Percentiles rank a stretch among this genome's conserved stretches.
Evolutionary conservation across 768 basidiomycete genomes (phyloP).

Genomic region (Leccinum rimulosum): DNA sequence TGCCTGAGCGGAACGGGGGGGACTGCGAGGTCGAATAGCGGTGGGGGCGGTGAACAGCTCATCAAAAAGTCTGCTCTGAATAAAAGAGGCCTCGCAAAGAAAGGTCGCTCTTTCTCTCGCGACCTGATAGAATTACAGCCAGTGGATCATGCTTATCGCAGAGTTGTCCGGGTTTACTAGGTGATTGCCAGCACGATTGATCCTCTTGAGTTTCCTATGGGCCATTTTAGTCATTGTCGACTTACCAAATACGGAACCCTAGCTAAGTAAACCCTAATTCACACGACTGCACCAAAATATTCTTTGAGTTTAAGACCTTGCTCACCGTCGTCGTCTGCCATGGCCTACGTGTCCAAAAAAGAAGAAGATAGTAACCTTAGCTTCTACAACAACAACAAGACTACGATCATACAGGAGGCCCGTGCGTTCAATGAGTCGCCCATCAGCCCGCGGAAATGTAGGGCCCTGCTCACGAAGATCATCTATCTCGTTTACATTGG

Average conservation of each 20-base stretch:
- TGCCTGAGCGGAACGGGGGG: conserved; percentile 26
- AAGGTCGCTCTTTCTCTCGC: too few species aligned
- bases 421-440: conserved; percentile 99
- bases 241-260: background rate
- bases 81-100: too few species aligned
- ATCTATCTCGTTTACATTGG: conserved; percentile 96
- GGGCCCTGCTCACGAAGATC: conserved; percentile 92
- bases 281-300: background rate
- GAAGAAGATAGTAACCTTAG: conserved; percentile 94
- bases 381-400: conserved; percentile 95
- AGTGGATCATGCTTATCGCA: too few species aligned
- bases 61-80: too few species aligned
- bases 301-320: conserved; percentile 2
- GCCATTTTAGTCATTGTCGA: too few species aligned
- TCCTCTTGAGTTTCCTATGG: too few species aligned
- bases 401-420: conserved; percentile 96
- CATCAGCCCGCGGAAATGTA: conserved; percentile 95
- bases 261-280: background rate
- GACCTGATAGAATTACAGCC: too few species aligned
- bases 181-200: too few species aligned
- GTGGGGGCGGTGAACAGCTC: too few species aligned
- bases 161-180: too few species aligned
- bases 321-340: conserved; percentile 37
- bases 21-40: conserved; percentile 3
- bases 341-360: conserved; percentile 89